These are phyloP conservation scores for Sanghuangporus weigelae DNA, from an alignment of 1,284 basidiomycete genomes.

Conservation along the genomic window DNA sequence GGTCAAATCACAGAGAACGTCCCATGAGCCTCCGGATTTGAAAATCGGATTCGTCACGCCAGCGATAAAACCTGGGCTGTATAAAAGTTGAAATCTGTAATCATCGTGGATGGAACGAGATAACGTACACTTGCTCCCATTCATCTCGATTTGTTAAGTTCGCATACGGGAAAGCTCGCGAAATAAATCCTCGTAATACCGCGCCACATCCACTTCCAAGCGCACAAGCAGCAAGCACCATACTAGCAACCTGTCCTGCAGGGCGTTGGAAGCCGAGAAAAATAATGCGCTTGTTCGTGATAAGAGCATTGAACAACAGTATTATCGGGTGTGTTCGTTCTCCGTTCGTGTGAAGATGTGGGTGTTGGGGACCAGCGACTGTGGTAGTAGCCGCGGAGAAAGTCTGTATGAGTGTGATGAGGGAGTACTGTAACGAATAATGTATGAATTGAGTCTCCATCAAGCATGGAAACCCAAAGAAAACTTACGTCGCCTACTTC, in stretches of 20 bases:
- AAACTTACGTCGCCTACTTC: slow-evolving; percentile 90
- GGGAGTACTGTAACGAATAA: slow-evolving; percentile 67
- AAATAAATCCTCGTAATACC: slow-evolving; percentile 79
- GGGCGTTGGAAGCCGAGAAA: slow-evolving; percentile 88
- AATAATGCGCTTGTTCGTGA: slow-evolving; percentile 91
- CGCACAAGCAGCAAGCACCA: slow-evolving; percentile 91
- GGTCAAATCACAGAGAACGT: slow-evolving; percentile 73
- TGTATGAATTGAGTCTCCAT: neutral
- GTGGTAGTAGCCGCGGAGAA: slow-evolving; percentile 69
- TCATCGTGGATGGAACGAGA: neutral
- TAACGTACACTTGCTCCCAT: slow-evolving; percentile 77
- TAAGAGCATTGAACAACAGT: slow-evolving; percentile 90
- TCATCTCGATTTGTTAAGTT: slow-evolving; percentile 86
- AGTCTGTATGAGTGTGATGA: slow-evolving; percentile 85
- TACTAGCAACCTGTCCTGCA: slow-evolving; percentile 82
- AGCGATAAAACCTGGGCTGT: slow-evolving; percentile 85
- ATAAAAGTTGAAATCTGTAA: neutral
- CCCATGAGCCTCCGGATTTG: slow-evolving; percentile 84
- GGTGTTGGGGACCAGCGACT: slow-evolving; percentile 76
- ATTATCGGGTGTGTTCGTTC: slow-evolving; percentile 89
- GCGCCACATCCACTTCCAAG: slow-evolving; percentile 87
- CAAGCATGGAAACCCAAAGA: neutral
- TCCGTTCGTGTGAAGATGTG: slow-evolving; percentile 91
- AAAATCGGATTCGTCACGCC: slow-evolving; percentile 97
- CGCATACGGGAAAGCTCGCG: slow-evolving; percentile 90